phyloP scores from a whole-genome alignment of 371 early-diverging fungal genomes.

The Choanephora cucurbitarum region DNA sequence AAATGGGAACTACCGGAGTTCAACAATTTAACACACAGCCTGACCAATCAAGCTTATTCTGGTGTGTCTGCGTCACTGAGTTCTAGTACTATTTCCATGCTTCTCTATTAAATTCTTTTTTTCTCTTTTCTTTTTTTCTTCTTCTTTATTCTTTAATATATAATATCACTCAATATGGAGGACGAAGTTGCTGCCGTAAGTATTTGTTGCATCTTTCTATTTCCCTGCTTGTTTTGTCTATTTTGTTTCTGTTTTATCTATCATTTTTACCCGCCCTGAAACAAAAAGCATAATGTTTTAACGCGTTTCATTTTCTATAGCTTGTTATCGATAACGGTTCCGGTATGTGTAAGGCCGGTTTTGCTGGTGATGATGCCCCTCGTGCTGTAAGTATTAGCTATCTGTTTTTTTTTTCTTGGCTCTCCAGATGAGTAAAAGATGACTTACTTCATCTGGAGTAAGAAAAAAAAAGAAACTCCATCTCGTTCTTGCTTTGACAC shows the following conservation, averaged over 20 bases:
- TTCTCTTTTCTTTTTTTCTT: constrained; percentile 27
- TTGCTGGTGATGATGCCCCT: constrained; percentile 99
- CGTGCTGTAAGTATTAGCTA: constrained; percentile 88
- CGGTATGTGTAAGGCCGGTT: constrained; percentile 99
- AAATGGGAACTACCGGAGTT: neutral
- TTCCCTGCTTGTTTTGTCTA: neutral
- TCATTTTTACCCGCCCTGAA: neutral
- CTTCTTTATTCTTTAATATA: constrained; percentile 27
- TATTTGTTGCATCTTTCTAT: constrained; percentile 14
- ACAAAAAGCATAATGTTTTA: neutral
- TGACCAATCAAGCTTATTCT: constrained; percentile 5
- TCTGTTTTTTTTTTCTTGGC: neutral
- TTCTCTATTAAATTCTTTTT: constrained; percentile 13
- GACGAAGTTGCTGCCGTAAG: constrained; percentile 89
- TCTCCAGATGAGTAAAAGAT: constrained; percentile 8
- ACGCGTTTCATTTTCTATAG: constrained; percentile 33
- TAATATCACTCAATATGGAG: constrained; percentile 55
- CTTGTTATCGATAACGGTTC: constrained; percentile 98
- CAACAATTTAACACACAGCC: neutral
- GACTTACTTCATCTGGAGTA: constrained; percentile 1
- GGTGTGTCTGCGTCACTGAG: constrained; percentile 16
- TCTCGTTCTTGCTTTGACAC: neutral
- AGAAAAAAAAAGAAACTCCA: constrained; percentile 3
- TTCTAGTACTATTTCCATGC: constrained; percentile 10
- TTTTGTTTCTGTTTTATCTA: constrained; percentile 2